These are phyloP conservation scores for Calycina herbarum DNA, from an alignment of 2,329 filamentous ascomycete species.

Conservation along the genomic window DNA sequence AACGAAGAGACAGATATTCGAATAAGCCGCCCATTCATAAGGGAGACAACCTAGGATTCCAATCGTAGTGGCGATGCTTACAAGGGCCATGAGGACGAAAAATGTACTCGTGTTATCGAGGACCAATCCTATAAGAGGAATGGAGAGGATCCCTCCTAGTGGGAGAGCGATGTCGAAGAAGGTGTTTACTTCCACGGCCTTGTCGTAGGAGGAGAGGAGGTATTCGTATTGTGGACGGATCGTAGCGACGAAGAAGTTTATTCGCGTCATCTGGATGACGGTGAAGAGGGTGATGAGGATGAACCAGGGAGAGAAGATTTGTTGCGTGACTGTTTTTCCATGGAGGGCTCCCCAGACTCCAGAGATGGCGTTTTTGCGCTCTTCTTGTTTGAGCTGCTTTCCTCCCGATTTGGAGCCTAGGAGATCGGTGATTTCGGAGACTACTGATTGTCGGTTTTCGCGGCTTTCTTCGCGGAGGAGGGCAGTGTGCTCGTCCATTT, in stretches of 20 bases:
- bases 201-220: slow-evolving; percentile 61
- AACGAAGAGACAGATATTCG: slow-evolving; percentile 76
- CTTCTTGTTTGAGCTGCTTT: slow-evolving; percentile 65
- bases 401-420: slow-evolving; percentile 65
- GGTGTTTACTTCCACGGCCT: slow-evolving; percentile 71
- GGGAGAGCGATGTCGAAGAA: slow-evolving; percentile 87
- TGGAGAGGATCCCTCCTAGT: slow-evolving; percentile 77
- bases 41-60: slow-evolving; percentile 76
- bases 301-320: slow-evolving; percentile 82
- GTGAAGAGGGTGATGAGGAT: slow-evolving; percentile 78
- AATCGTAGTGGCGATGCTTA: slow-evolving; percentile 70
- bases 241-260: slow-evolving; percentile 92
- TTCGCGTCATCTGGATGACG: slow-evolving; percentile 72
- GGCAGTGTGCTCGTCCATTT: slow-evolving; percentile 51
- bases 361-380: slow-evolving; percentile 62
- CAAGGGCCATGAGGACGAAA: slow-evolving; percentile 68
- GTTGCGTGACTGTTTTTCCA: slow-evolving; percentile 65
- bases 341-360: slow-evolving; percentile 90
- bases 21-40: slow-evolving; percentile 69
- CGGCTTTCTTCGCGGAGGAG: slow-evolving; percentile 49
- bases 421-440: slow-evolving; percentile 71
- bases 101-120: slow-evolving; percentile 76
- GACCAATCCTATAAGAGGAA: slow-evolving; percentile 80
- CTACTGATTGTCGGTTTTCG: slow-evolving; percentile 38
- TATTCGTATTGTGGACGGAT: slow-evolving; percentile 79